Evolutionary conservation across 306 rosid species (phyloP).

Genomic region (Begonia fuchsioides): DNA sequence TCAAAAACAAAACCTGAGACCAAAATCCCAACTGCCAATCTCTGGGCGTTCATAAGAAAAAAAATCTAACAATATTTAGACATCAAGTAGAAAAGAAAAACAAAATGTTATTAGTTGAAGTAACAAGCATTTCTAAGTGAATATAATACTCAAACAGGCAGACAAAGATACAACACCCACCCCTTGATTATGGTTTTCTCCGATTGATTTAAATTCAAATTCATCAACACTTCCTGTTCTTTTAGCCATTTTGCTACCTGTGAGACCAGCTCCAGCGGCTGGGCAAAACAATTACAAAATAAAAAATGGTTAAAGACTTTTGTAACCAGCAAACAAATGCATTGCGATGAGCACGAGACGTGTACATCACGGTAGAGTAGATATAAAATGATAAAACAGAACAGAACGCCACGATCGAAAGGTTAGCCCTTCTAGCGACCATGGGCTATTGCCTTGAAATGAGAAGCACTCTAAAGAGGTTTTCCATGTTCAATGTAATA

Average conservation of each 20-base stretch:
- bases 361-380: no score
- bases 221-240: constrained; percentile 37
- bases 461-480: no score
- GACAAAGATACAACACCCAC: constrained; percentile 18
- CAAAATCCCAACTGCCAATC: constrained; percentile 66
- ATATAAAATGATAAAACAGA: no score
- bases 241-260: constrained; percentile 51
- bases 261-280: constrained; percentile 60
- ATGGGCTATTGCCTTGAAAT: no score
- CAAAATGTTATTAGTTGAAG: not conserved
- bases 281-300: not conserved
- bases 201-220: constrained; percentile 35
- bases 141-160: constrained; percentile 1
- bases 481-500: no score
- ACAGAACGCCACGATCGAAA: no score
- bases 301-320: no score
- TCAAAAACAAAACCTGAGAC: constrained; percentile 72
- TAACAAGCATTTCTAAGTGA: constrained; percentile 1
- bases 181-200: constrained; percentile 45
- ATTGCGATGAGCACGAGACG: no score
- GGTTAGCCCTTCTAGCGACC: no score
- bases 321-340: no score
- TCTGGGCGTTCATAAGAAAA: constrained; percentile 29
- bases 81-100: not conserved
- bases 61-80: not conserved